Evolutionary conservation across 176 grass and related monocot genomes (phyloP).

Genomic region (Oryza meyeriana): DNA sequence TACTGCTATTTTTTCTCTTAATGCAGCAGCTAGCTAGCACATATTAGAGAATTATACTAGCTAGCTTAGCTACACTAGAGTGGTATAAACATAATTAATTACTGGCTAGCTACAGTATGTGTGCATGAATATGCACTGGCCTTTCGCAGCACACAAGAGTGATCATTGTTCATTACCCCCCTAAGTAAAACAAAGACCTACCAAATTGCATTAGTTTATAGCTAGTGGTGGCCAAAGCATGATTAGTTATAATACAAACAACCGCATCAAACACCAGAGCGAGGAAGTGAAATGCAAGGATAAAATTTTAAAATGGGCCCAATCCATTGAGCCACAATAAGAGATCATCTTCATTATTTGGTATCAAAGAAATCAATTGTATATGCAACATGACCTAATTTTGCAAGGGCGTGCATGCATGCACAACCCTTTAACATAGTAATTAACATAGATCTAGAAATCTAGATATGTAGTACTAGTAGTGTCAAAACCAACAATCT

Average conservation of each 20-base stretch:
- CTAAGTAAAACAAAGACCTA: constrained; percentile 25
- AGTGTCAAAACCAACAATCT: neutral
- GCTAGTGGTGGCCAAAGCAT: constrained; percentile 45
- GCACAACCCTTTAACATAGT: neutral
- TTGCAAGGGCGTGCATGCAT: constrained; percentile 9
- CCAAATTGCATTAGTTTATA: constrained; percentile 45
- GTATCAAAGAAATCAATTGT: neutral
- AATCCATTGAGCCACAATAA: constrained; percentile 27
- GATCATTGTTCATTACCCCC: constrained; percentile 21
- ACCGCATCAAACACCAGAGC: constrained; percentile 32
- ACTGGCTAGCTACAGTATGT: neutral
- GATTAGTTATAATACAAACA: constrained; percentile 56
- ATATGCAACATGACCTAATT: constrained; percentile 34
- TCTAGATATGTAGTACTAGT: neutral
- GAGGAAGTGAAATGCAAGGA: constrained; percentile 46
- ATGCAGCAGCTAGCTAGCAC: neutral
- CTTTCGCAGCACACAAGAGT: constrained; percentile 44
- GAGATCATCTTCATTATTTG: constrained; percentile 29
- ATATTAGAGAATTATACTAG: constrained; percentile 2
- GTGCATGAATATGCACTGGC: neutral
- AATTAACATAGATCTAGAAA: neutral
- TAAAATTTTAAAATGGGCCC: constrained; percentile 25
- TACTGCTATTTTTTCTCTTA: neutral
- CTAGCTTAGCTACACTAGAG: neutral
- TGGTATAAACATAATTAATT: constrained; percentile 2